Base-by-base conservation (phyloP, 306 rosid species). In the Dryas drummondii region DNA sequence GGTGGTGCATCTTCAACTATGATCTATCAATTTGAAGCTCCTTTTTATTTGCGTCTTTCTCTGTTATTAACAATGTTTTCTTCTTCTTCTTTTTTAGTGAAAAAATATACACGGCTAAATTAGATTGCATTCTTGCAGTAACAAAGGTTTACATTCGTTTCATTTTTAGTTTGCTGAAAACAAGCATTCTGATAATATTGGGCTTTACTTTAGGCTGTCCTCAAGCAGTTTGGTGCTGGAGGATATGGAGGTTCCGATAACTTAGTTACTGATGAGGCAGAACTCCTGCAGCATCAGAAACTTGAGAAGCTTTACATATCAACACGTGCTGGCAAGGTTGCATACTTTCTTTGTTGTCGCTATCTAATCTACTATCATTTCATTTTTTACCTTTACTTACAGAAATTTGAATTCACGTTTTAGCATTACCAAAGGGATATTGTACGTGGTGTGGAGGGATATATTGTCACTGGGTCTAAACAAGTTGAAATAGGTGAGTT, bases 371-470 rank as follows among this genome's bases (percentile, higher is more conserved):
- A 60, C 77, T 80, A 72, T 47, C 56, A 52, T 5, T 45, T 0
- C 1, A 45, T 42, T 58, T 45, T 74, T 37, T 44, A 16, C 48
- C 60, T 75, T n/a, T 48, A 62, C 80, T 78, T 49, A 64, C 62
- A 58, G 73, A 51, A 59, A 60, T 49, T 47, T 74, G 5, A 65
- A 48, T 80, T 61, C 13, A 42, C 72, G 57, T 83, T 82, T 67
- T 88, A 91, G 98, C 98, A 94, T 79, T 94, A 90, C 85, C 98
- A 94, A 88, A 88, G 98, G 80, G 98, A 91, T 81, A 88, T 94
- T 75, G 98, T 94, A 74, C 98, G 98, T 71, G 96, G 97, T 60
- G 97, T 88, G 58, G 98, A 94, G 82, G 97, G 97, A 72, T 91
- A 91, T 85, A 90, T 91, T 81, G 96, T 94, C 54, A 92, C 96